Conservation (phyloP, 495 filamentous ascomycete species). For the Neurospora sp. region DNA sequence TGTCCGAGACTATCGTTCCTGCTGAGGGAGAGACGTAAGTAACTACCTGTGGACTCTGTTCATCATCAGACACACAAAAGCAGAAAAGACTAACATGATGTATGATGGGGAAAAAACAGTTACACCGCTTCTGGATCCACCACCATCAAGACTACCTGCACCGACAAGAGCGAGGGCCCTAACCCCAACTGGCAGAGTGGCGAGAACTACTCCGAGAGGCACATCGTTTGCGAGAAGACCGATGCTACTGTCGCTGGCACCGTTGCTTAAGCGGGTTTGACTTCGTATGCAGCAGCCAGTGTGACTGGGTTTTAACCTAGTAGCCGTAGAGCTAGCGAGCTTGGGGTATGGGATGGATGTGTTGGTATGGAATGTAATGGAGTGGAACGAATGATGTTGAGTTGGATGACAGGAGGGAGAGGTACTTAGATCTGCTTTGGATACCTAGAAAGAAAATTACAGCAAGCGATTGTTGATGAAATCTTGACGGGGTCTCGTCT, state of each 20-base stretch:
- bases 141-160: conserved; percentile 25
- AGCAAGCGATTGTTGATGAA: background rate
- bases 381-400: background rate
- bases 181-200: conserved; percentile 33
- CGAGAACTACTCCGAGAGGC: conserved; percentile 26
- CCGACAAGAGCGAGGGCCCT: conserved; percentile 18
- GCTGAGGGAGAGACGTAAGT: conserved; percentile 26
- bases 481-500: background rate
- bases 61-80: background rate
- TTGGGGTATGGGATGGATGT: background rate
- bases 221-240: conserved; percentile 23
- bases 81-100: background rate
- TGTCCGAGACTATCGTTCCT: conserved; percentile 26
- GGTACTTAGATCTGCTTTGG: background rate
- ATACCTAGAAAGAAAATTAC: background rate
- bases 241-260: conserved; percentile 19
- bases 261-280: conserved; percentile 17
- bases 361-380: background rate
- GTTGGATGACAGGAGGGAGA: background rate
- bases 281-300: background rate
- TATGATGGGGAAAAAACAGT: conserved; percentile 15
- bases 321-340: no score
- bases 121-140: conserved; percentile 25
- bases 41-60: background rate
- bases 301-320: no score